Evolutionary conservation across 345 rosid species (phyloP).

Genomic region (Xanthoceras sorbifolium): DNA sequence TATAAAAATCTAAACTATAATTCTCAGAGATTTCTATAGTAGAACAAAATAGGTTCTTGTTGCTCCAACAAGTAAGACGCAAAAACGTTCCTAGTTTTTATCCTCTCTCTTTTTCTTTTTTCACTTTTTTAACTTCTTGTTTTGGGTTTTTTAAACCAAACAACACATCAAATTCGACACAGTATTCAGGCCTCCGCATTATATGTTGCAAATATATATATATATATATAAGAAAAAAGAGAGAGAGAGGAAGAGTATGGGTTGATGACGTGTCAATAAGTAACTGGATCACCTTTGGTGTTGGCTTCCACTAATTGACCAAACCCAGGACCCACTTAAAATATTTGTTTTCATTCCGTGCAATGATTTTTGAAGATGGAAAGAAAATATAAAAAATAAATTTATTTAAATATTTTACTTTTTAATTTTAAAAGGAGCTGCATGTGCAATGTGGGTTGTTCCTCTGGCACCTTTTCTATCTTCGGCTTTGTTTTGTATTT

Average conservation of each 20-base stretch:
- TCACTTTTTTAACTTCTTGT: neutral
- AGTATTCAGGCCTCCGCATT: slow-evolving; percentile 9
- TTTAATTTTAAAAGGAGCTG: slow-evolving; percentile 22
- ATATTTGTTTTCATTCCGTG: slow-evolving; percentile 36
- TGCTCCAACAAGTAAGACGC: neutral
- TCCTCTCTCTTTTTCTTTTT: too few species aligned
- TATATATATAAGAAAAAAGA: too few species aligned
- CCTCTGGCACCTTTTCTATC: slow-evolving; percentile 35
- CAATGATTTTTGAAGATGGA: slow-evolving; percentile 49
- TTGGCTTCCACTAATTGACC: slow-evolving; percentile 43
- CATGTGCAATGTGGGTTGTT: slow-evolving; percentile 51
- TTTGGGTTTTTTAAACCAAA: neutral
- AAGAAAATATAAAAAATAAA: slow-evolving; percentile 10
- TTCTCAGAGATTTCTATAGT: neutral
- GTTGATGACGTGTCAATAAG: slow-evolving; percentile 21
- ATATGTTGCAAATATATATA: neutral
- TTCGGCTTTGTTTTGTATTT: slow-evolving; percentile 31
- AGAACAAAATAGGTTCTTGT: neutral
- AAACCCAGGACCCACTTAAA: slow-evolving; percentile 22
- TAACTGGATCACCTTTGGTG: slow-evolving; percentile 26
- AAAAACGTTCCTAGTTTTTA: neutral
- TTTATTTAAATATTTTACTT: neutral
- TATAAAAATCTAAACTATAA: neutral
- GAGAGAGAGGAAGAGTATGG: neutral
- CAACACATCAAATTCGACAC: neutral